A percentile compares a stretch with the other conserved stretches of the same genome.
These are phyloP conservation scores for Pythium utonaiense DNA, from an alignment of 352 stramenopile genomes.

Conservation along the genomic window DNA sequence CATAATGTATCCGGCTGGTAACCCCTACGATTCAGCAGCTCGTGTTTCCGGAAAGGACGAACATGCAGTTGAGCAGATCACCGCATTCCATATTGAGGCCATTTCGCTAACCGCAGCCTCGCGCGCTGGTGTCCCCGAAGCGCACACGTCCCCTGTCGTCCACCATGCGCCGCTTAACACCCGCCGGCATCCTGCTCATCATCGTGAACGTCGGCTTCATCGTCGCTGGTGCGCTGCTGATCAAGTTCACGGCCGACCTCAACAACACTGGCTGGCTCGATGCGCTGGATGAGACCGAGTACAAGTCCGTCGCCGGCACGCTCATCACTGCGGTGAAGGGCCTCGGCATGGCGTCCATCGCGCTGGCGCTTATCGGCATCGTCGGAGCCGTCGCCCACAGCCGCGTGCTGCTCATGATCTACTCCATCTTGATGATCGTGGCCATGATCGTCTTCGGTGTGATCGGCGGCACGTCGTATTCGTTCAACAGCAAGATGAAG, in stretches of 20 bases:
- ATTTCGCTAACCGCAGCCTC: not conserved
- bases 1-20: not conserved
- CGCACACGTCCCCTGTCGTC: not conserved
- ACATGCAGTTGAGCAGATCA: not conserved
- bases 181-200: conserved; percentile 58
- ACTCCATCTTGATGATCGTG: conserved; percentile 65
- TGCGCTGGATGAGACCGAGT: conserved; percentile 66
- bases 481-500: conserved; percentile 68
- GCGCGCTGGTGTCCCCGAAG: not conserved
- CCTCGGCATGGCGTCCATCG: conserved; percentile 54
- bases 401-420: conserved; percentile 65
- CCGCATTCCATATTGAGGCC: not conserved
- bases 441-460: conserved; percentile 73
- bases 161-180: conserved; percentile 32
- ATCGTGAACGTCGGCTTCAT: conserved; percentile 78
- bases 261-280: conserved; percentile 70
- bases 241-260: conserved; percentile 56
- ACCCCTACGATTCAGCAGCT: not conserved
- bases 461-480: conserved; percentile 60
- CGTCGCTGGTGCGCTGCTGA: conserved; percentile 50
- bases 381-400: conserved; percentile 63
- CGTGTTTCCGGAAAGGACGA: not conserved
- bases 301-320: conserved; percentile 42
- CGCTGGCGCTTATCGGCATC: conserved; percentile 58
- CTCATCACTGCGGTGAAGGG: conserved; percentile 45